These are phyloP conservation scores for Paramecium tetraurelia DNA, from an alignment of 73 alveolate genomes.

Conservation along the genomic window DNA sequence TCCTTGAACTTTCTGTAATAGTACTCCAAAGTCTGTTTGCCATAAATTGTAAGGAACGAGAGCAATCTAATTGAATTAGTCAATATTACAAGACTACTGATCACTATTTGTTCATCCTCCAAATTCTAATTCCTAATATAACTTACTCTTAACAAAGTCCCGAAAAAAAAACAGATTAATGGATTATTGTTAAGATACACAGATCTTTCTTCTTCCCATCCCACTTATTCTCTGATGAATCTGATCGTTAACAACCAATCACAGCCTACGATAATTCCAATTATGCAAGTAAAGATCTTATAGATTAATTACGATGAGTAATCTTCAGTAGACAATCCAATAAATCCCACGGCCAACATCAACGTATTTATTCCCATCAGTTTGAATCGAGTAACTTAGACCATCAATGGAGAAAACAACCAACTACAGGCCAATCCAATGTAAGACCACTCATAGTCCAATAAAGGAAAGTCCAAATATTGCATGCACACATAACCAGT, in stretches of 20 bases:
- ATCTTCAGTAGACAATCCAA: neutral
- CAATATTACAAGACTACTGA: neutral
- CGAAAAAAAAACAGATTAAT: neutral
- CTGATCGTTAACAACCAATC: neutral
- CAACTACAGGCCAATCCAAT: neutral
- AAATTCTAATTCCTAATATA: neutral
- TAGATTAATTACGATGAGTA: neutral
- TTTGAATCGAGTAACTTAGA: neutral
- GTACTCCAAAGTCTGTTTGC: neutral
- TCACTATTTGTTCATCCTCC: neutral
- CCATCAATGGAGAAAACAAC: neutral
- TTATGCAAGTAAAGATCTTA: neutral
- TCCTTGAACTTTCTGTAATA: neutral
- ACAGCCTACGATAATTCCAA: neutral
- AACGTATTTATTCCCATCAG: neutral
- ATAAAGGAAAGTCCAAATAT: neutral
- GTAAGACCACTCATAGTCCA: neutral
- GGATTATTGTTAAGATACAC: neutral
- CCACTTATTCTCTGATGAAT: neutral
- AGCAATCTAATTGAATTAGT: neutral
- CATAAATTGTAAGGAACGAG: neutral
- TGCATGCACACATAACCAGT: neutral
- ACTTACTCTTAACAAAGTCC: neutral
- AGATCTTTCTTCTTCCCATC: conserved; percentile 9
- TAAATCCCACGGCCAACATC: neutral